Evolutionary conservation across 305 asterid genomes (phyloP), one percentile per base, ranked within the genome.

Genomic region (Fraxinus albicans): DNA sequence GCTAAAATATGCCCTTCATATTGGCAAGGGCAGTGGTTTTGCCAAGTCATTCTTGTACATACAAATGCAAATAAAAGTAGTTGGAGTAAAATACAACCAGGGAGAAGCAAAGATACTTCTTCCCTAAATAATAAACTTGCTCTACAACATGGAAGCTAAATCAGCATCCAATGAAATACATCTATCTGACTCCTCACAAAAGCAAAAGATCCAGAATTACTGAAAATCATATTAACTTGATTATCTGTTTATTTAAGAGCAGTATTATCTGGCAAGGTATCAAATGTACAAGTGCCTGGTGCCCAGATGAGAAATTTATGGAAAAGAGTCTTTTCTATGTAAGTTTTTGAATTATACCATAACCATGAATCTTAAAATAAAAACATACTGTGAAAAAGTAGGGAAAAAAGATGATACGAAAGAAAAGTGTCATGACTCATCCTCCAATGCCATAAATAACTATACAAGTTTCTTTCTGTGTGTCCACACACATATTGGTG

Each of bases 1-100:
- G 70, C 70, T 21, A 21, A 60, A 23, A 21, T 19, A 60, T 60
- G 70, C 70, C 70, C 15, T 60, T 60, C 13, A 21, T 19, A 21
- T 60, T 60, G 15, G 70, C 70, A 31, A 69, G 75, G 75, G 35
- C 75, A 69, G 36, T 69, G 75, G 75, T 69, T 27, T 69, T 69
- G 75, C 75, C 75, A 69, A 69, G 21, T 65, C 17, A 65, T 65
- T 65, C 73, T 25, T 3, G 12, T 67, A 67, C 36, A 67, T 10
- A 67, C 74, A 27, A 67, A 70, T 13, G 21, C 38, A 70, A 70
- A 70, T 70, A 70, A 29, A 70, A 70, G 8, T 67, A 67, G 38
- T 29, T 4, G 74, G 38, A 67, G 74, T 29, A 67, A 23, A 67
- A 25, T 67, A 33, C 38, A 69, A 69, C 40, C 40, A 31, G 21